A percentile compares a stretch with the other conserved stretches of the same genome.
Conservation (phyloP, 2,329 filamentous ascomycete genomes). For the Fusarium ambrosium region DNA sequence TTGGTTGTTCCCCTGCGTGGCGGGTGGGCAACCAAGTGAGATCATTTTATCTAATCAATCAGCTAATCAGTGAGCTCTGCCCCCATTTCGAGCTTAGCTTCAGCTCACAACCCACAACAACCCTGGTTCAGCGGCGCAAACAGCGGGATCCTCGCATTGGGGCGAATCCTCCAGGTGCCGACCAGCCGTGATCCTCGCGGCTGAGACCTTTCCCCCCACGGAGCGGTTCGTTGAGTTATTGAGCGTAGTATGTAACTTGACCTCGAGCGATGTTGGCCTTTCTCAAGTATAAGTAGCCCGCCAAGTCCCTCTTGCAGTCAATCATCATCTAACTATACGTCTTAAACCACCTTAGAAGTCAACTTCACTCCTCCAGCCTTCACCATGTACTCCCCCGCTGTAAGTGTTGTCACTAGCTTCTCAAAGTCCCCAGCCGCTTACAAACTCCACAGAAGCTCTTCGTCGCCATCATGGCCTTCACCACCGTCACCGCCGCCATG, state of each 20-base stretch:
- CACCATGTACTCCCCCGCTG: neutral
- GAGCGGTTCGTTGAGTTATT: neutral
- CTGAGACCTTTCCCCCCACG: neutral
- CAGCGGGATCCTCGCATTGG: neutral
- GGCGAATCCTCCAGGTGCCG: neutral
- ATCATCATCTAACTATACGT: neutral
- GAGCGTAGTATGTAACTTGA: neutral
- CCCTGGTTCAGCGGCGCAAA: neutral
- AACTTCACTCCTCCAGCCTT: neutral
- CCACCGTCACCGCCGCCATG: neutral
- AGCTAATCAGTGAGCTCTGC: neutral
- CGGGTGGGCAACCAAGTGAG: neutral
- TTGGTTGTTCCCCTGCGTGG: neutral
- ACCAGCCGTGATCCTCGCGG: neutral
- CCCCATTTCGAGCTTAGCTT: neutral
- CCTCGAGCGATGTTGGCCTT: neutral
- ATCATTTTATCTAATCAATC: conserved; percentile 1
- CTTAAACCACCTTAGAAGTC: neutral
- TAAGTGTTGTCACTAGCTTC: neutral
- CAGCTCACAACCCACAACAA: neutral
- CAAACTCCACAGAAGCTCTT: neutral
- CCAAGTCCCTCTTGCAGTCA: neutral
- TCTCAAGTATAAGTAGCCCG: neutral
- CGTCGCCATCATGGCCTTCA: neutral
- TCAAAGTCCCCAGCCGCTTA: neutral